phyloP scores from a whole-genome alignment of 495 filamentous ascomycete species.

The Polyplosphaeria fusca region DNA sequence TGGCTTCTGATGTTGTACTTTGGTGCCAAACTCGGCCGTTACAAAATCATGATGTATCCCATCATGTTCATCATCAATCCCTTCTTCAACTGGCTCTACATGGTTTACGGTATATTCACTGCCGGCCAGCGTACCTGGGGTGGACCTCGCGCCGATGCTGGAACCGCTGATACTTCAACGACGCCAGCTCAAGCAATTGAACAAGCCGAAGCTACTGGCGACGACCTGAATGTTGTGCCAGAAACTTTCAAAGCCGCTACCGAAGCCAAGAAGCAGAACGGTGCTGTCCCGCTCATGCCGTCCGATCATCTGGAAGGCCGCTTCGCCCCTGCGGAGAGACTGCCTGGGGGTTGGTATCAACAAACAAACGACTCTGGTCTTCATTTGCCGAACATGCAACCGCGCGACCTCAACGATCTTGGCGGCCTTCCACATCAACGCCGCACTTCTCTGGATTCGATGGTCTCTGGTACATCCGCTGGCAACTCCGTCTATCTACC shows the following conservation, averaged over 20 bases:
- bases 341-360: conserved; percentile 60
- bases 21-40: conserved; percentile 77
- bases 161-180: conserved; percentile 71
- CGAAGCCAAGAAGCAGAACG: conserved; percentile 51
- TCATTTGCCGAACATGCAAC: conserved; percentile 42
- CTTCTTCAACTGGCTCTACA: conserved; percentile 98
- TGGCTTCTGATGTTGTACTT: conserved; percentile 98
- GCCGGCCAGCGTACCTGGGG: conserved; percentile 96
- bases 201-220: conserved; percentile 71
- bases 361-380: conserved; percentile 56
- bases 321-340: conserved; percentile 60
- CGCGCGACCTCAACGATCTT: conserved; percentile 48
- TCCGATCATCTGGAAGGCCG: conserved; percentile 69
- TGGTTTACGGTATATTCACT: conserved; percentile 85
- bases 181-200: conserved; percentile 82
- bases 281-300: conserved; percentile 61
- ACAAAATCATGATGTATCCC: conserved; percentile 91
- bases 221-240: conserved; percentile 88
- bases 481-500: conserved; percentile 69
- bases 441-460: conserved; percentile 69
- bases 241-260: conserved; percentile 78
- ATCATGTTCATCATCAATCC: conserved; percentile 95
- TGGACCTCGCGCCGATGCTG: conserved; percentile 89
- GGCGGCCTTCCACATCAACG: conserved; percentile 55
- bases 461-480: conserved; percentile 57